These are phyloP conservation scores for Nadsonia commutata DNA, from an alignment of 1,139 yeast species.

Conservation along the genomic window DNA sequence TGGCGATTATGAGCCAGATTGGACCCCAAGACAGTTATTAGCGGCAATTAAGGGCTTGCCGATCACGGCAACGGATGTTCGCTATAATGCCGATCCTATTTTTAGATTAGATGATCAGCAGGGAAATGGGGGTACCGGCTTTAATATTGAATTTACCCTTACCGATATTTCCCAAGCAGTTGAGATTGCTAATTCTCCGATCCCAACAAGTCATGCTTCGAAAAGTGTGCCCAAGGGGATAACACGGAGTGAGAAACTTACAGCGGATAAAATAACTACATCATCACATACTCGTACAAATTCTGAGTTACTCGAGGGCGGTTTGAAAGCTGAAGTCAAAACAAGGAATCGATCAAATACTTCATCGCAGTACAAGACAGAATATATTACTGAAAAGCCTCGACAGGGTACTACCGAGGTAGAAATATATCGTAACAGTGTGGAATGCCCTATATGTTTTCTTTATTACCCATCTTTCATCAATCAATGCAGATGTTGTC, in stretches of 20 bases:
- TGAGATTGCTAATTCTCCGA: no score
- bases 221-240: no score
- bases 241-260: no score
- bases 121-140: no score
- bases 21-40: constrained; percentile 62
- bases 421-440: constrained; percentile 44
- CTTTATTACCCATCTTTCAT: constrained; percentile 66
- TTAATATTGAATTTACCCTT: no score
- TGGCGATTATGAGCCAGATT: constrained; percentile 59
- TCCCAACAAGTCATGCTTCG: no score
- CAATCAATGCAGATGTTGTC: constrained; percentile 79
- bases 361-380: constrained; percentile 17
- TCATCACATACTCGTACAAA: no score
- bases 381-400: constrained; percentile 14
- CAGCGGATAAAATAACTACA: no score
- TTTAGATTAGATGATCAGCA: no score
- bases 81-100: no score
- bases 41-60: constrained; percentile 31
- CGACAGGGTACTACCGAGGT: constrained; percentile 33
- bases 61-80: not conserved
- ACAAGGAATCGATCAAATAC: not conserved
- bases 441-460: constrained; percentile 92
- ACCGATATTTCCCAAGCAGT: no score
- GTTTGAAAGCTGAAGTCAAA: constrained; percentile 3
- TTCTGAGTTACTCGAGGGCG: no score